These are phyloP conservation scores for Pseudognaphalium luteoalbum DNA, from an alignment of 129 eudicot species.

Conservation along the genomic window DNA sequence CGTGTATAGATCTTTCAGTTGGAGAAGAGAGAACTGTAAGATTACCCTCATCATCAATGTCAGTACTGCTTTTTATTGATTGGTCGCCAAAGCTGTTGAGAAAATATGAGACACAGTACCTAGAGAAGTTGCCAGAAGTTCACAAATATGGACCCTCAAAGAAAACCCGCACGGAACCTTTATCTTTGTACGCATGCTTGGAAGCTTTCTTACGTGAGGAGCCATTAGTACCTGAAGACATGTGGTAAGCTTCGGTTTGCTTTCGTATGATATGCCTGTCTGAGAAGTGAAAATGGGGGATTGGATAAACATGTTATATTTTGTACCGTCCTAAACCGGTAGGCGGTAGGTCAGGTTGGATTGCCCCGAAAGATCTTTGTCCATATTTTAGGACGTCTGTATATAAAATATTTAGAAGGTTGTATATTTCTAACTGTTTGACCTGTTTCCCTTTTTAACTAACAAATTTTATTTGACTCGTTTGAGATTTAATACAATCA, in stretches of 20 bases:
- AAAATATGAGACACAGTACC: slow-evolving; percentile 63
- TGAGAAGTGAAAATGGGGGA: background rate
- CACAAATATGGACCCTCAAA: slow-evolving; percentile 67
- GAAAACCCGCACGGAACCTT: slow-evolving; percentile 91
- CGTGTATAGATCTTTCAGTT: slow-evolving; percentile 77
- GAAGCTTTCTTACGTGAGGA: slow-evolving; percentile 97
- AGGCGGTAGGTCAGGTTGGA: background rate
- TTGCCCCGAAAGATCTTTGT: background rate
- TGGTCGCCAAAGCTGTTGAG: slow-evolving; percentile 89
- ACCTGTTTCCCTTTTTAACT: background rate
- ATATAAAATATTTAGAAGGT: background rate
- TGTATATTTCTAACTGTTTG: background rate
- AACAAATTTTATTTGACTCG: background rate
- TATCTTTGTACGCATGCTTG: slow-evolving; percentile 82
- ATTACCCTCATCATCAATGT: slow-evolving; percentile 69
- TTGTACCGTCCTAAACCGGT: background rate
- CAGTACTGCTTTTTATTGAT: slow-evolving; percentile 76
- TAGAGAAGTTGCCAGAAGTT: slow-evolving; percentile 87
- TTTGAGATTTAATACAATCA: background rate
- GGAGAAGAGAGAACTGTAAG: slow-evolving; percentile 82
- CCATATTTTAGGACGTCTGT: background rate
- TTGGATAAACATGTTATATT: background rate
- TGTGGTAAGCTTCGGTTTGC: slow-evolving; percentile 67
- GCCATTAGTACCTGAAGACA: slow-evolving; percentile 98
- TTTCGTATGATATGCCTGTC: background rate